Evolutionary conservation across 768 basidiomycete genomes (phyloP), one percentile per base, ranked within the genome.

Genomic region (Naematelia aurantialba): DNA sequence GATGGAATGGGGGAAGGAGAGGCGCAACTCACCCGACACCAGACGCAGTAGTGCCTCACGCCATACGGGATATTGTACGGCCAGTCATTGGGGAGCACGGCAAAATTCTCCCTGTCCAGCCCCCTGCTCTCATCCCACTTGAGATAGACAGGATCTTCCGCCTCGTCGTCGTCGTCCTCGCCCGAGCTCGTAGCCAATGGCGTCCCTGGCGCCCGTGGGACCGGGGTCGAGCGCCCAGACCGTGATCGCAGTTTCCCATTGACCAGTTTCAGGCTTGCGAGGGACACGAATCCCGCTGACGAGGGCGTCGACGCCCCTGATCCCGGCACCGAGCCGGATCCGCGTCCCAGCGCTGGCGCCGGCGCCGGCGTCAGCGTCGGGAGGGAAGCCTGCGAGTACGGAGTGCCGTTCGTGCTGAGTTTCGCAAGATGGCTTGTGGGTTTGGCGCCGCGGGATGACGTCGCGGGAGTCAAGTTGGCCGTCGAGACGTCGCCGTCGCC

Each of bases 71-170:
- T 55, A 34, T 67, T 70, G 56, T 76, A 76, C 5, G 75, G 75
- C 75, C 75, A 76, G 58, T 76, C 75, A 48, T 76, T 76, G 4
- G 67, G 63, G 24, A 76, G 56, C 2, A 74, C 67, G 1, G 72
- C 72, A 50, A 68, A 74, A 26, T 65, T 61, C 8, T 60, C 58
- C 4, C 26, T 14, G 46, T 76, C 73, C 1, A 74, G 50, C 17
- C 66, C 66, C 31, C n/a, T 44, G 25, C 50, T 30, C 1, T 49
- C 21, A 46, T 68, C 69, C 27, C 55, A 69, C 13, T 45, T 51
- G 25, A 73, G 47, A 49, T 62, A 70, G 1, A 60, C 62, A 1
- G 53, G 49, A 17, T 56, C 31, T 13, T 50, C 34, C 17, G 54
- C 49, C 5, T 62, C 63, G 12, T 58, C 52, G 1, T 55, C 56